Conservation (phyloP, 2,329 filamentous ascomycete species). For the Alternaria consortialis region DNA sequence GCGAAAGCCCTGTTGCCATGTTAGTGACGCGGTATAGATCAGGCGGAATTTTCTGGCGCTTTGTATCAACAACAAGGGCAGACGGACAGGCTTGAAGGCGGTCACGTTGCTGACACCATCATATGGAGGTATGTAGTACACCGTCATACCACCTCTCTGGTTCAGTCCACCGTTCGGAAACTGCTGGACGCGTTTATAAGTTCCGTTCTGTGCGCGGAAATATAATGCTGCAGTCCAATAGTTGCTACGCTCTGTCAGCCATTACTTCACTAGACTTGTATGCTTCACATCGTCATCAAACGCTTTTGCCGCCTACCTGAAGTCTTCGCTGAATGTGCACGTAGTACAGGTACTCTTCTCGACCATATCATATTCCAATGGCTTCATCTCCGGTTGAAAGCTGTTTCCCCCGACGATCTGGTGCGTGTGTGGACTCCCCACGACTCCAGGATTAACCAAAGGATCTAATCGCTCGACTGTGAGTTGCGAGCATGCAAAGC, state of each 20-base stretch:
- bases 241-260: constrained; percentile 10
- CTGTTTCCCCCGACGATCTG: constrained; percentile 43
- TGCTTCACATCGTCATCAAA: neutral
- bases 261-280: too few relatives aligned
- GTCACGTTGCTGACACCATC: constrained; percentile 38
- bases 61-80: neutral
- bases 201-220: constrained; percentile 41
- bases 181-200: constrained; percentile 42
- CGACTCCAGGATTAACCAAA: constrained; percentile 37
- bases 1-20: constrained; percentile 50
- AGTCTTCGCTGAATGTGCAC: constrained; percentile 38
- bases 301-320: constrained; percentile 11
- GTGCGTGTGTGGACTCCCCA: constrained; percentile 42
- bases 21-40: neutral
- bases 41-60: too few relatives aligned
- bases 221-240: constrained; percentile 47
- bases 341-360: constrained; percentile 38
- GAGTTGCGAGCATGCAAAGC: constrained; percentile 42
- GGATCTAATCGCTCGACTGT: constrained; percentile 42
- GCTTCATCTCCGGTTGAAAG: constrained; percentile 38
- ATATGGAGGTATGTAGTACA: constrained; percentile 46
- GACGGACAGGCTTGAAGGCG: constrained; percentile 40
- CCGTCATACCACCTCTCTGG: constrained; percentile 42
- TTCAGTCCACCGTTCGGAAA: constrained; percentile 33
- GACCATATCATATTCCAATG: constrained; percentile 35